A percentile compares a stretch with the other conserved stretches of the same genome.
phyloP scores from a whole-genome alignment of 2,329 filamentous ascomycete genomes.

The Parascedosporium putredinis region DNA sequence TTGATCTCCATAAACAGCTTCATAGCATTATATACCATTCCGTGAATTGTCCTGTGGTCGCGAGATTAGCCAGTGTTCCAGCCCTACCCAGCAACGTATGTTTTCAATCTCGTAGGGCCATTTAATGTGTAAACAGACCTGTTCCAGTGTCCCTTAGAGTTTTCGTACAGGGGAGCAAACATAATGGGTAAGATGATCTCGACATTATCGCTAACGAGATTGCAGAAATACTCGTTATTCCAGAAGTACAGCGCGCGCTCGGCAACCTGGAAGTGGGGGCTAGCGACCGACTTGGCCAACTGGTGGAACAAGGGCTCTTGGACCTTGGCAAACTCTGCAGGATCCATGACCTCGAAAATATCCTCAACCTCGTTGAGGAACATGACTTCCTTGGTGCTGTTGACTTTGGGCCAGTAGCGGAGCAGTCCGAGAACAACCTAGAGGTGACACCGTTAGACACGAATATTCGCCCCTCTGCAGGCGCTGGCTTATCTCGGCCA shows the following conservation, averaged over 20 bases:
- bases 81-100: too few species aligned
- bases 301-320: slow-evolving; percentile 97
- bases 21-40: slow-evolving; percentile 99
- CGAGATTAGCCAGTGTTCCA: too few species aligned
- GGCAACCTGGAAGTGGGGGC: slow-evolving; percentile 96
- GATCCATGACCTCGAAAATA: slow-evolving; percentile 99
- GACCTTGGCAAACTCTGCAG: slow-evolving; percentile 95
- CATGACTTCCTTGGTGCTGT: slow-evolving; percentile 99
- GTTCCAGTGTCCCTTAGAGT: slow-evolving; percentile 99
- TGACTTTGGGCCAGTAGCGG: slow-evolving; percentile 98
- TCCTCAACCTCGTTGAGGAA: slow-evolving; percentile 98
- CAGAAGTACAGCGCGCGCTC: slow-evolving; percentile 97
- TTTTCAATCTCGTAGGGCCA: too few species aligned
- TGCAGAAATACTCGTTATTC: slow-evolving; percentile 99
- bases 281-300: slow-evolving; percentile 93
- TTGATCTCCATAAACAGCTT: slow-evolving; percentile 99
- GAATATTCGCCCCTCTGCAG: too few species aligned
- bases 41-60: slow-evolving; percentile 96
- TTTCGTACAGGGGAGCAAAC: slow-evolving; percentile 97
- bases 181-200: slow-evolving; percentile 98
- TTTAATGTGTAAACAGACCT: slow-evolving; percentile 63
- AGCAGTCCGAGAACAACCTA: slow-evolving; percentile 88
- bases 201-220: slow-evolving; percentile 96
- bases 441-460: too few species aligned
- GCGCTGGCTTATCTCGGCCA: too few species aligned